Evolutionary conservation across 768 basidiomycete species (phyloP).

Genomic region (Pisolithus marmoratus): DNA sequence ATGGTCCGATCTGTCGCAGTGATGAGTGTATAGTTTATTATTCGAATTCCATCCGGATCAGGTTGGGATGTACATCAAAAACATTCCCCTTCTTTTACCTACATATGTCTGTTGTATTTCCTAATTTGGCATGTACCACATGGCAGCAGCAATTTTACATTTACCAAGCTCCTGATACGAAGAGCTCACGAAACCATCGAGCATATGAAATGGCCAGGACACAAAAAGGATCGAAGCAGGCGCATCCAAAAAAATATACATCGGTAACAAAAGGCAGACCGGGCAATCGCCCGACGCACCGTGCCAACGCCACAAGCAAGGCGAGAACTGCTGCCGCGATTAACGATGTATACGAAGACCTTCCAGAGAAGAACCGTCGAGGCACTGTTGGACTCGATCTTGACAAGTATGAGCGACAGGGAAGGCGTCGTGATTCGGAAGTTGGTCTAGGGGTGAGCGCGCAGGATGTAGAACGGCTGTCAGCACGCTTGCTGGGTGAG

Average conservation of each 20-base stretch:
- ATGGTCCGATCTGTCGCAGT: no score
- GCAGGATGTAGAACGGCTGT: slow-evolving; percentile 29
- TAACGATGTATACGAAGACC: slow-evolving; percentile 62
- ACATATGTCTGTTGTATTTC: not conserved
- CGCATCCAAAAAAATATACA: not conserved
- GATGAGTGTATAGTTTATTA: no score
- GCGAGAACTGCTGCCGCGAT: slow-evolving; percentile 18
- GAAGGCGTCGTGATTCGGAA: slow-evolving; percentile 27
- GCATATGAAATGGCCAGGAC: not conserved
- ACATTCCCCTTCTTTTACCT: no score
- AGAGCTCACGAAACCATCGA: not conserved
- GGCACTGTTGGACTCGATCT: slow-evolving; percentile 49
- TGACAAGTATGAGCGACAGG: slow-evolving; percentile 47
- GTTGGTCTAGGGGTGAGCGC: slow-evolving; percentile 32
- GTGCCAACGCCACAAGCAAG: slow-evolving; percentile 11
- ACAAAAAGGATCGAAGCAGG: not conserved
- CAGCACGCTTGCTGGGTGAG: slow-evolving; percentile 48
- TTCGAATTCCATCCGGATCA: no score
- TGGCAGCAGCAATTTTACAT: no score
- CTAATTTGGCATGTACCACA: not conserved
- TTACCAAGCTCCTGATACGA: not conserved
- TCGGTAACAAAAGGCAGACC: not conserved
- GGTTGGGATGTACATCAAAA: no score
- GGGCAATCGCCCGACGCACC: not conserved
- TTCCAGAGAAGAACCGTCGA: slow-evolving; percentile 43